Conservation (phyloP, 257 asterid species). For the Fraxinus anomala region DNA sequence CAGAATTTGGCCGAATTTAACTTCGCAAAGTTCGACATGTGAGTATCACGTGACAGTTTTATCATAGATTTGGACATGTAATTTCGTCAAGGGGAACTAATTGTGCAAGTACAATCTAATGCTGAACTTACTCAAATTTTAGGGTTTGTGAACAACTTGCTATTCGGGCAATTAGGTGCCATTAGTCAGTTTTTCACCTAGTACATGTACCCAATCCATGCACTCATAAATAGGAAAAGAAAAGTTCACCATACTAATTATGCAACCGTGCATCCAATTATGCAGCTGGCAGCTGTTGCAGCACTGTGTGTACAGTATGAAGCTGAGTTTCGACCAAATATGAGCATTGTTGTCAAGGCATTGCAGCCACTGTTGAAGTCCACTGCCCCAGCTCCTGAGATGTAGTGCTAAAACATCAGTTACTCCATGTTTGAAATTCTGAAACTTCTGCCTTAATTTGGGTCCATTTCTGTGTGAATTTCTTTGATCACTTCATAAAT, state of each 20-base stretch:
- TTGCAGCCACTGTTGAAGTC: conserved; percentile 39
- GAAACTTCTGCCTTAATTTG: conserved; percentile 12
- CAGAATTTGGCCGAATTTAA: too few species aligned
- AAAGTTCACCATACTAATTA: not conserved
- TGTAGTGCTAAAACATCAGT: conserved; percentile 1
- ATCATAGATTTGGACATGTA: not conserved
- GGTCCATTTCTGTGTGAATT: conserved; percentile 5
- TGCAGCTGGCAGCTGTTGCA: conserved; percentile 46
- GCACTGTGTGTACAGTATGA: conserved; percentile 47
- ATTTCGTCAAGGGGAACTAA: not conserved
- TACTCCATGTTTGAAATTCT: conserved; percentile 1
- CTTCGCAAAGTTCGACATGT: too few species aligned
- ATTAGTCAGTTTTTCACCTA: not conserved
- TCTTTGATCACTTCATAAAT: not conserved
- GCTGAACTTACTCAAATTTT: not conserved
- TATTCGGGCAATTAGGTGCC: not conserved
- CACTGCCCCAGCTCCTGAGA: conserved; percentile 31
- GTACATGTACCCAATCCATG: not conserved
- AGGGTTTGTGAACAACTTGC: not conserved
- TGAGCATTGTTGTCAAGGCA: conserved; percentile 48
- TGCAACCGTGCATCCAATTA: not conserved
- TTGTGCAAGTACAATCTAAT: not conserved
- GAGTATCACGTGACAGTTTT: not conserved
- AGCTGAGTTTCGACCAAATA: conserved; percentile 48
- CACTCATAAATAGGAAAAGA: conserved; percentile 1